phyloP scores from a whole-genome alignment of 495 filamentous ascomycete species.

The Lasiosphaeria miniovina region DNA sequence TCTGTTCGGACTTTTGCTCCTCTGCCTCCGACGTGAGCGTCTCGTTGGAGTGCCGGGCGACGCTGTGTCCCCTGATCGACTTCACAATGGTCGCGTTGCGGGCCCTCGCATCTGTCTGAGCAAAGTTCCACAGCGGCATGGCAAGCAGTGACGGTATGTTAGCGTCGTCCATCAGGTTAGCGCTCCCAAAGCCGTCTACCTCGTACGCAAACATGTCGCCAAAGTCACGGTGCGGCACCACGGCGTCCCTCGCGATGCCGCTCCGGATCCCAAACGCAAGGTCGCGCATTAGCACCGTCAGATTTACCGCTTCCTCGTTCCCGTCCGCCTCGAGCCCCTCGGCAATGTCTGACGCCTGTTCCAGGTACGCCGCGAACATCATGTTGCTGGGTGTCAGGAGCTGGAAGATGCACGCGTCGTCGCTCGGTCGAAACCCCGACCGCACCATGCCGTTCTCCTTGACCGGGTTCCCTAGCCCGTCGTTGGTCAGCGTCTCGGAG shows the following conservation, averaged over 20 bases:
- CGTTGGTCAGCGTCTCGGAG: slow-evolving; percentile 59
- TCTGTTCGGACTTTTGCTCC: background rate
- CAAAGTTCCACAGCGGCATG: slow-evolving; percentile 34
- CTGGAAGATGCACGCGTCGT: slow-evolving; percentile 59
- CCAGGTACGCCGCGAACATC: slow-evolving; percentile 61
- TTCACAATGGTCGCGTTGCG: slow-evolving; percentile 7
- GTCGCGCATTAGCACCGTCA: slow-evolving; percentile 49
- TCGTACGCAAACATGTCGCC: slow-evolving; percentile 58
- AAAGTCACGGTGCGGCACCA: slow-evolving; percentile 34
- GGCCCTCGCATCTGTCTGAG: slow-evolving; percentile 6
- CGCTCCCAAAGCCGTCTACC: slow-evolving; percentile 57
- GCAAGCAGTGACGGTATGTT: slow-evolving; percentile 60
- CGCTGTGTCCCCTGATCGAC: slow-evolving; percentile 4
- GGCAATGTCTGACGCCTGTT: slow-evolving; percentile 53
- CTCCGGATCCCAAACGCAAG: slow-evolving; percentile 49
- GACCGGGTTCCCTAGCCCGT: slow-evolving; percentile 59
- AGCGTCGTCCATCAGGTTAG: slow-evolving; percentile 64
- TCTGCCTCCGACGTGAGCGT: background rate
- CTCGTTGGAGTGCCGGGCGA: background rate
- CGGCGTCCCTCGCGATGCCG: slow-evolving; percentile 46
- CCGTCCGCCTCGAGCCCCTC: slow-evolving; percentile 33
- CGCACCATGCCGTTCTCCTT: slow-evolving; percentile 60
- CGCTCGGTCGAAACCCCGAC: slow-evolving; percentile 61
- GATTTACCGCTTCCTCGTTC: slow-evolving; percentile 35
- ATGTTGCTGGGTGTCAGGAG: slow-evolving; percentile 60